phyloP scores from a whole-genome alignment of 805 yeast genomes.

The Starmerella sirachaensis region DNA sequence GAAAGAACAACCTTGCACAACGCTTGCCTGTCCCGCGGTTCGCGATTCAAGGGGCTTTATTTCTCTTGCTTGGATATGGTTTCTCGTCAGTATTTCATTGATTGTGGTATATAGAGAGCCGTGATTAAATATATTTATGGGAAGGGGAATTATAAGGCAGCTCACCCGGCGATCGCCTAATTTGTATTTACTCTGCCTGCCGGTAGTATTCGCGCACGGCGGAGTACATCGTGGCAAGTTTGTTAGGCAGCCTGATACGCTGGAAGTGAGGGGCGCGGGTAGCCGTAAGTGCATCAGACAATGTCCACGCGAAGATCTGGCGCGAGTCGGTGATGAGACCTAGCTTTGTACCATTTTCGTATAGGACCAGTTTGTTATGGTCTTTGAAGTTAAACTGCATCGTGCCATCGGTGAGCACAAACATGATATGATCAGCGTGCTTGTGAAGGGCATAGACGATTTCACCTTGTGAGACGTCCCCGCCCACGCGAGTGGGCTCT shows the following conservation, averaged over 20 bases:
- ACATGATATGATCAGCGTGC: slow-evolving; percentile 71
- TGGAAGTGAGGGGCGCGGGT: slow-evolving; percentile 14
- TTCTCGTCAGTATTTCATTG: no score
- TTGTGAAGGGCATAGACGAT: slow-evolving; percentile 77
- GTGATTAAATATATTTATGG: no score
- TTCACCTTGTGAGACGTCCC: slow-evolving; percentile 28
- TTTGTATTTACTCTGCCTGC: no score
- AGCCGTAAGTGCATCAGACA: slow-evolving; percentile 13
- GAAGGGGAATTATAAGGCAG: no score
- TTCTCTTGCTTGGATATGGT: no score
- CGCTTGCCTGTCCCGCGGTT: no score
- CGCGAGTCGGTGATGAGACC: slow-evolving; percentile 49
- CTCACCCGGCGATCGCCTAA: no score
- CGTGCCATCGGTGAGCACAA: slow-evolving; percentile 82
- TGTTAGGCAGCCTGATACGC: slow-evolving; percentile 10
- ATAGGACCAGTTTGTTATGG: slow-evolving; percentile 77
- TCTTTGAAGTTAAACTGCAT: slow-evolving; percentile 92
- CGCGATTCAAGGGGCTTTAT: no score
- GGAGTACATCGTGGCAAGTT: slow-evolving; percentile 11
- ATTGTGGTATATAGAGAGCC: no score
- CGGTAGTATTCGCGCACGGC: slow-evolving; percentile 14
- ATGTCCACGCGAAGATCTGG: slow-evolving; percentile 17
- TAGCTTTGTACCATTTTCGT: slow-evolving; percentile 60
- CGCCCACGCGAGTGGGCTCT: slow-evolving; percentile 42
- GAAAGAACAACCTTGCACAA: no score